A percentile compares a stretch with the other conserved stretches of the same genome.
These are phyloP conservation scores for Xylaria longipes DNA, from an alignment of 495 filamentous ascomycete genomes.

Conservation along the genomic window DNA sequence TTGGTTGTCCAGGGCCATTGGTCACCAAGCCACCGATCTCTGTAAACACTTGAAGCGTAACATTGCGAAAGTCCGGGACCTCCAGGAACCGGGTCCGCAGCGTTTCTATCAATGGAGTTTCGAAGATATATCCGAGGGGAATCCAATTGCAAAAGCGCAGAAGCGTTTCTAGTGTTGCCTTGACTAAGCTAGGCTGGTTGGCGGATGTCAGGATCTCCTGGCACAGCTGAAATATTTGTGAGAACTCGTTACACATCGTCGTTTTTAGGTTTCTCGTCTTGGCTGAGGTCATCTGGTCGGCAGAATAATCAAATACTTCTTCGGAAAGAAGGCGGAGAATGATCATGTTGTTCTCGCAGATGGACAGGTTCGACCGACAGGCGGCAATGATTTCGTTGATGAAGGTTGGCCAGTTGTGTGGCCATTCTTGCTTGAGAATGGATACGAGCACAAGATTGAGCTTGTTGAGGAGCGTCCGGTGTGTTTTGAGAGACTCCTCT, in stretches of 20 bases:
- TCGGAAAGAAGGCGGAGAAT: slow-evolving; percentile 95
- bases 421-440: slow-evolving; percentile 99
- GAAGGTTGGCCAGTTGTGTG: slow-evolving; percentile 99
- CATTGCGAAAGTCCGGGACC: slow-evolving; percentile 90
- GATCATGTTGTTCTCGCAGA: slow-evolving; percentile 99
- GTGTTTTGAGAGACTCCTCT: slow-evolving; percentile 80
- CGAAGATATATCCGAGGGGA: slow-evolving; percentile 96
- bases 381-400: slow-evolving; percentile 99
- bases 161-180: slow-evolving; percentile 91
- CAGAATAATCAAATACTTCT: slow-evolving; percentile 98
- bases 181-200: slow-evolving; percentile 85
- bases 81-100: slow-evolving; percentile 88
- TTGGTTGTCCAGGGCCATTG: slow-evolving; percentile 62
- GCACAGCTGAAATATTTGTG: slow-evolving; percentile 95
- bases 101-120: slow-evolving; percentile 95
- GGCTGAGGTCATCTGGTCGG: slow-evolving; percentile 95
- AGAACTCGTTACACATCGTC: slow-evolving; percentile 98
- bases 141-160: slow-evolving; percentile 99
- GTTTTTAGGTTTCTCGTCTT: slow-evolving; percentile 97
- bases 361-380: slow-evolving; percentile 89
- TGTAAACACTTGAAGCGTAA: slow-evolving; percentile 94
- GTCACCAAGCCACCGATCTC: slow-evolving; percentile 95
- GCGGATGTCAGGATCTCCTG: slow-evolving; percentile 90
- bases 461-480: slow-evolving; percentile 93
- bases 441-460: slow-evolving; percentile 96